Base-by-base conservation (phyloP, 306 rosid species). In the Cucurbita pepo region DNA sequence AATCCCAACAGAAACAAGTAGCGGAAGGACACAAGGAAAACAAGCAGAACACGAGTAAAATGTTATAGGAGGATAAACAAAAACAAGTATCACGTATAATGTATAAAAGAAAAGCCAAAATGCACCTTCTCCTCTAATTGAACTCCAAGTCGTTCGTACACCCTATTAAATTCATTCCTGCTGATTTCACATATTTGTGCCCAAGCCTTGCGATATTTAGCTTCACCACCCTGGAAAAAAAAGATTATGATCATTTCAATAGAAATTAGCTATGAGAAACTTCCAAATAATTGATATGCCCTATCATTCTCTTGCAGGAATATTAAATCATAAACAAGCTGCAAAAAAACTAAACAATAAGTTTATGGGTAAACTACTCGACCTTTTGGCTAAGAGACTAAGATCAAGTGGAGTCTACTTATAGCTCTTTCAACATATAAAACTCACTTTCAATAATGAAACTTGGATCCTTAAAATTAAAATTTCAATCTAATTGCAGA, bases 161-260 rank as follows among this genome's bases (percentile, higher is more conserved):
- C 97, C 85, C 38, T 85, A 63, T 94, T 81, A 71, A 89, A 94
- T 78, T 94, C 99, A 75, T 81, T 89, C 74, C 95, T 85, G 77
- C 99, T 91, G 79, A 91, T 81, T 81, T 86, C 97, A 81, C 97
- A 94, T 52, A 94, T 94, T 76, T 86, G 83, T 50, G 81, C 69
- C 97, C 99, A 94, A 55, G 97, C 97, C 74, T 82, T 80, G 10
- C 77, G 95, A 75, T 91, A 94, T 78, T 71, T 84, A 56, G 54
- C 53, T 41, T 91, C 90, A 72, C 99, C 97, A 69, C 96, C 85
- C 97, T 94, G 82, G 53, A 60, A 64, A 14, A 69, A 15, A 69
- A 67, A 22, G 14, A 34, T 12, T 22, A 47, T 47, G 43, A 34
- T 18, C 45, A 51, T 3, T 9, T 69, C 16, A 16, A 36, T 8